Evolutionary conservation across 106 monocot genomes (phyloP).

Genomic region (Platanthera guangdongensis): DNA sequence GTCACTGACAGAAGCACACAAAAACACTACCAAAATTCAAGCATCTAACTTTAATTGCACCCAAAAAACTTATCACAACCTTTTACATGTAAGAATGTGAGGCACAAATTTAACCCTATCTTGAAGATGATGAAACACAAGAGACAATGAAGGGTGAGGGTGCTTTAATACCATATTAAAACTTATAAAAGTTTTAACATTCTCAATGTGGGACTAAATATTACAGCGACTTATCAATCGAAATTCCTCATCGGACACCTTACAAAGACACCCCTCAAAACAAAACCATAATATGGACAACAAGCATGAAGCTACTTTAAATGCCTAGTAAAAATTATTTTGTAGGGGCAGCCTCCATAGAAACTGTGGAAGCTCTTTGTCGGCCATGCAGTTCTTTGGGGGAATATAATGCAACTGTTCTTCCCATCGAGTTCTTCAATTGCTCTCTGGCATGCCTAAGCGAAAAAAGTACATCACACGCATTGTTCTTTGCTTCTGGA

Average conservation of each 20-base stretch:
- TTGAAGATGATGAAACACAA: no score
- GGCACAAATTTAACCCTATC: no score
- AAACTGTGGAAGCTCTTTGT: not conserved
- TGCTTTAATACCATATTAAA: no score
- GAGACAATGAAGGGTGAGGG: no score
- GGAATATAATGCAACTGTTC: not conserved
- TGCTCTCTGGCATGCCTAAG: slow-evolving; percentile 5
- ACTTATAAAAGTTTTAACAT: no score
- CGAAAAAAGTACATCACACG: not conserved
- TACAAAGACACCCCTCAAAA: not conserved
- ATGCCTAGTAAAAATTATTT: slow-evolving; percentile 1
- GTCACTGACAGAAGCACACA: no score
- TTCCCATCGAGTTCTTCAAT: slow-evolving; percentile 1
- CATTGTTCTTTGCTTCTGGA: slow-evolving; percentile 2
- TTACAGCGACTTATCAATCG: not conserved
- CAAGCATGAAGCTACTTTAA: not conserved
- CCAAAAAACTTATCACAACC: no score
- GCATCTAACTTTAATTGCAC: no score
- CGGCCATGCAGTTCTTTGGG: not conserved
- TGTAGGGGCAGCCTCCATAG: not conserved
- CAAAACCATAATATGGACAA: slow-evolving; percentile 3
- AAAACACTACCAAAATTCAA: no score
- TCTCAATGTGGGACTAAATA: no score
- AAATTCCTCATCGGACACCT: not conserved
- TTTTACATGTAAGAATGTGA: no score